Conservation (phyloP, 2,329 filamentous ascomycete species). For the Trichoderma cornu-damae region DNA sequence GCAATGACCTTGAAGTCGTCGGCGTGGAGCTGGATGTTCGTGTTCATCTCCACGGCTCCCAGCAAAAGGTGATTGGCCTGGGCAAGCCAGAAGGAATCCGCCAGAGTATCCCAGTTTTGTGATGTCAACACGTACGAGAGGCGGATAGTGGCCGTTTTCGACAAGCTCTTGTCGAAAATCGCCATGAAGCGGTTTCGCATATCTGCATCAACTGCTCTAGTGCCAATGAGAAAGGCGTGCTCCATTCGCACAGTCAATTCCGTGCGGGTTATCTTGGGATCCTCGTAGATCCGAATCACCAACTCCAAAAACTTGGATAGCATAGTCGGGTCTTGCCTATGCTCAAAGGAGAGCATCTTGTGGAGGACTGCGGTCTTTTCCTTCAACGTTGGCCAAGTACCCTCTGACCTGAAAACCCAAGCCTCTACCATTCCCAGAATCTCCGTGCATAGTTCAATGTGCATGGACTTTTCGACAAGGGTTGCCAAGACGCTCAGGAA, state of each 20-base stretch:
- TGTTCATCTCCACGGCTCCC: constrained; percentile 81
- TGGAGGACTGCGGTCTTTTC: constrained; percentile 98
- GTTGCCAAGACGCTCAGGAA: constrained; percentile 94
- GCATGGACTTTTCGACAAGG: constrained; percentile 89
- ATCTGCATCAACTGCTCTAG: constrained; percentile 84
- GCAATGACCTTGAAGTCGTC: constrained; percentile 81
- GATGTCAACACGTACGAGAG: constrained; percentile 83
- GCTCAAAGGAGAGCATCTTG: constrained; percentile 97
- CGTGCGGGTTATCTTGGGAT: constrained; percentile 88
- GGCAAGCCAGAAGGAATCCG: constrained; percentile 93
- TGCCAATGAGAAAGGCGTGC: constrained; percentile 95
- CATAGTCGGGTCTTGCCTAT: constrained; percentile 74
- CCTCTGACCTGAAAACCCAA: constrained; percentile 94
- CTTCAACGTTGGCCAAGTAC: constrained; percentile 94
- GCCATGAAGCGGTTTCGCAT: constrained; percentile 96
- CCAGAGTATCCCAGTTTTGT: constrained; percentile 95
- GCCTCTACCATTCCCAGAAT: constrained; percentile 88
- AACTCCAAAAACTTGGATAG: constrained; percentile 91
- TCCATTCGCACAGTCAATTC: constrained; percentile 97
- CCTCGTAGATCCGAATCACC: constrained; percentile 96
- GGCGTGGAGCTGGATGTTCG: constrained; percentile 67
- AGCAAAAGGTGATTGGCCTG: constrained; percentile 92
- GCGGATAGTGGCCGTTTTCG: constrained; percentile 83
- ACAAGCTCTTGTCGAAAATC: constrained; percentile 92
- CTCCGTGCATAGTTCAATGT: constrained; percentile 81